A percentile compares a stretch with the other conserved stretches of the same genome.
Conservation (phyloP, 129 eudicot genomes). For the Flaveria bidentis region DNA sequence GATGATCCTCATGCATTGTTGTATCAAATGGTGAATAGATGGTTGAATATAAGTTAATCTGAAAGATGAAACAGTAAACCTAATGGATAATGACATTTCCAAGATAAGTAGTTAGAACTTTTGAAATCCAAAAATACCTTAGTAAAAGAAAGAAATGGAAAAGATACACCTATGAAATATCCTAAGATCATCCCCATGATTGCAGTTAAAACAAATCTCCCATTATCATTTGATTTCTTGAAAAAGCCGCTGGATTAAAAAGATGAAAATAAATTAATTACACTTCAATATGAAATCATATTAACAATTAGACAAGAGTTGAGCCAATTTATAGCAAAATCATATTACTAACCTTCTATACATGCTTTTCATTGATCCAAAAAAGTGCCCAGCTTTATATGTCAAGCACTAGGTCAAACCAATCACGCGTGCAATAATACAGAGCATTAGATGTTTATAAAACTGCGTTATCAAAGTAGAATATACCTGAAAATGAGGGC, state of each 20-base stretch:
- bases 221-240: slow-evolving; percentile 80
- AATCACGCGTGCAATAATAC: slow-evolving; percentile 38
- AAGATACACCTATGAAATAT: slow-evolving; percentile 81
- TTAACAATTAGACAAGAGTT: slow-evolving; percentile 5
- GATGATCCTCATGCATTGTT: slow-evolving; percentile 25
- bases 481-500: slow-evolving; percentile 22
- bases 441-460: slow-evolving; percentile 16
- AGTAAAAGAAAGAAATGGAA: slow-evolving; percentile 73
- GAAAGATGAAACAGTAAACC: slow-evolving; percentile 4
- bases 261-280: slow-evolving; percentile 10
- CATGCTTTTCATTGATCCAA: slow-evolving; percentile 53
- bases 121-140: slow-evolving; percentile 54
- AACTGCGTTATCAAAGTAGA: slow-evolving; percentile 8
- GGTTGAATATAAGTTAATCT: slow-evolving; percentile 26
- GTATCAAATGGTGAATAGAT: slow-evolving; percentile 32
- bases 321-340: neutral
- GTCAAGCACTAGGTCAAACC: slow-evolving; percentile 51
- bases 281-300: neutral
- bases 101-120: neutral
- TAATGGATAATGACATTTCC: neutral
- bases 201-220: slow-evolving; percentile 62
- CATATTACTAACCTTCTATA: slow-evolving; percentile 70
- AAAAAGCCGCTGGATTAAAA: slow-evolving; percentile 53
- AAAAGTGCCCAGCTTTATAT: slow-evolving; percentile 44
- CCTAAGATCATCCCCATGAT: slow-evolving; percentile 86